phyloP scores from a whole-genome alignment of 2,329 filamentous ascomycete species.

The Scedosporium apiospermum region DNA sequence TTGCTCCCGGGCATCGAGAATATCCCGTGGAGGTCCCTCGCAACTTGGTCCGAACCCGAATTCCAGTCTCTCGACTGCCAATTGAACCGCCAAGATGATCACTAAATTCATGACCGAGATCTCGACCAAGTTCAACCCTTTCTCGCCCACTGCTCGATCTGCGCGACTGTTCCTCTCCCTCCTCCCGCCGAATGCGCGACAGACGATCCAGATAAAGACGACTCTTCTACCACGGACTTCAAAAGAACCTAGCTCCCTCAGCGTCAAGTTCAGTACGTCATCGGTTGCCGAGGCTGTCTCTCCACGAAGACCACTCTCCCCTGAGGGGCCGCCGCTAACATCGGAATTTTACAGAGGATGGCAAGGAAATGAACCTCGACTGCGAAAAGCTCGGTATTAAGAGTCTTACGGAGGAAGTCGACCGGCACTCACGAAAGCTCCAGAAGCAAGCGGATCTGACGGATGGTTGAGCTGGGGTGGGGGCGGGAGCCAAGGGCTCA shows the following conservation, averaged over 20 bases:
- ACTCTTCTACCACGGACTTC: slow-evolving; percentile 64
- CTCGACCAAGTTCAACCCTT: slow-evolving; percentile 84
- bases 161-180: slow-evolving; percentile 81
- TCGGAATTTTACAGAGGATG: slow-evolving; percentile 57
- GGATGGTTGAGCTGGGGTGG: slow-evolving; percentile 23
- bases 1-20: neutral
- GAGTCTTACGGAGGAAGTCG: slow-evolving; percentile 78
- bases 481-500: neutral
- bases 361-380: slow-evolving; percentile 79
- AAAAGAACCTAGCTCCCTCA: slow-evolving; percentile 57
- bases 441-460: slow-evolving; percentile 74
- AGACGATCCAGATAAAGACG: slow-evolving; percentile 66
- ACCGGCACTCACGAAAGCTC: slow-evolving; percentile 76
- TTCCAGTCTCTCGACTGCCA: neutral
- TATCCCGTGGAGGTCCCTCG: too few relatives aligned
- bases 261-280: slow-evolving; percentile 70
- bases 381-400: slow-evolving; percentile 74
- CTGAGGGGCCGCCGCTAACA: neutral
- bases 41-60: neutral
- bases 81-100: slow-evolving; percentile 51
- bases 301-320: too few relatives aligned
- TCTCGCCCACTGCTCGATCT: slow-evolving; percentile 68
- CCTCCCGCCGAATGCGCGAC: slow-evolving; percentile 70
- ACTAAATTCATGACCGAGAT: slow-evolving; percentile 81
- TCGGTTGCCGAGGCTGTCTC: neutral